Percentiles rank a stretch among this genome's conserved stretches.
Evolutionary conservation across 2,329 filamentous ascomycete species (phyloP).

Genomic region (Fusarium bactridioides): DNA sequence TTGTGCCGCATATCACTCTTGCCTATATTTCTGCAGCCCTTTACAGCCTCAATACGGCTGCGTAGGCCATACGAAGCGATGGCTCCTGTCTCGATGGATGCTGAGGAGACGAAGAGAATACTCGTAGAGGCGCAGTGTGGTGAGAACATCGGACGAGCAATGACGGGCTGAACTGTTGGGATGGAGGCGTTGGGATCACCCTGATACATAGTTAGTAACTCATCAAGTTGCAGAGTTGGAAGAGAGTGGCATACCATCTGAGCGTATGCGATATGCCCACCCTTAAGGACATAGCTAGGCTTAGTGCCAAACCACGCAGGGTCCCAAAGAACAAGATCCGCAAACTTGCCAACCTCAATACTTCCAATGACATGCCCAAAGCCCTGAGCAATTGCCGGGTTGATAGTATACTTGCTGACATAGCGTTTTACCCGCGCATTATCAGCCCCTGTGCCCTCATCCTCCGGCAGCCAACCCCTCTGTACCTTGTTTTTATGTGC

Average conservation of each 20-base stretch:
- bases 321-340: slow-evolving; percentile 88
- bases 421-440: slow-evolving; percentile 94
- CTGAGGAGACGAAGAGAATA: slow-evolving; percentile 83
- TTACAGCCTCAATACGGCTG: slow-evolving; percentile 83
- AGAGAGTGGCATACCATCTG: slow-evolving; percentile 72
- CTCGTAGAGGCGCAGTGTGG: slow-evolving; percentile 74
- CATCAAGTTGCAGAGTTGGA: neutral
- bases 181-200: slow-evolving; percentile 86
- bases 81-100: slow-evolving; percentile 71
- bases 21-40: slow-evolving; percentile 74
- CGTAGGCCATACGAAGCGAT: slow-evolving; percentile 77
- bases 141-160: slow-evolving; percentile 87
- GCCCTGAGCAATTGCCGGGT: slow-evolving; percentile 89
- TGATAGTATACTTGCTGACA: slow-evolving; percentile 95
- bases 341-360: slow-evolving; percentile 87
- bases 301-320: slow-evolving; percentile 88
- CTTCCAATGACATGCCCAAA: slow-evolving; percentile 88
- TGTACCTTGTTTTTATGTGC: slow-evolving; percentile 96
- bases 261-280: slow-evolving; percentile 81
- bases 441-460: slow-evolving; percentile 80
- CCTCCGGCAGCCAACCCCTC: slow-evolving; percentile 78
- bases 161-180: slow-evolving; percentile 84
- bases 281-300: slow-evolving; percentile 83
- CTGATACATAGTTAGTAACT: slow-evolving; percentile 48
- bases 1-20: slow-evolving; percentile 95